Base-by-base conservation (phyloP, 2,329 filamentous ascomycete species). In the Monosporascus sp. region DNA sequence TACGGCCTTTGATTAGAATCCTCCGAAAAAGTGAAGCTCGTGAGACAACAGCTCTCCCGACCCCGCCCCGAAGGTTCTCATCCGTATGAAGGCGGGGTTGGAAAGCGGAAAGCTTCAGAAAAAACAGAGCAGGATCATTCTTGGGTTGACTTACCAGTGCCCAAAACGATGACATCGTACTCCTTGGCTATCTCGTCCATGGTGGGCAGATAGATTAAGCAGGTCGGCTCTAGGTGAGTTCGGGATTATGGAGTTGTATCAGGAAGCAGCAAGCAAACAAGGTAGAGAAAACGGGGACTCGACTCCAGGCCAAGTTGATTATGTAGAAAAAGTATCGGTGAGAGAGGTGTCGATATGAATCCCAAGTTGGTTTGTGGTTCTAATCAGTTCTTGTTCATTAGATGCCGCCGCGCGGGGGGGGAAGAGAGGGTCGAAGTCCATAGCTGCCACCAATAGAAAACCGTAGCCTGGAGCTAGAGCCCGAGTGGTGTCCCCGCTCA, bases 131-230 rank as follows among this genome's bases (percentile, higher is more conserved):
- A 20, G 38, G 38, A 17, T n/a, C 18, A 18, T 18, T n/a, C 17
- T 41, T 4, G 17, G 17, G 17, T n/a, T 22, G 24, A 18, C 84
- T 70, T 80, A 96, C 91, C 92, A 73, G 94, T 99, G 82, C 94
- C 94, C 72, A 99, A 85, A 72, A 99, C 94, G 72, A 99, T 86
- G 74, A 97, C 90, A 83, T 99, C 94, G 83, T 99, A 99, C 77
- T 97, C 92, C 71, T 91, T 89, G 64, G 92, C 91, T 71, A 99
- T 96, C 77, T 97, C 94, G 72, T 97, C 94, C 94, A 97, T 97
- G 76, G 59, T 82, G 75, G 59, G 57, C 56, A 51, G 52, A 5
- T 14, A 14, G 31, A 35, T 35, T 14, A 14, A 35, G 31, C 11
- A 35, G 31, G 31, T 35, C 31, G 9, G 31, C 31, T 35, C 31